Evolutionary conservation across 1,284 basidiomycete genomes (phyloP).

Genomic region (Sparassis latifolia): DNA sequence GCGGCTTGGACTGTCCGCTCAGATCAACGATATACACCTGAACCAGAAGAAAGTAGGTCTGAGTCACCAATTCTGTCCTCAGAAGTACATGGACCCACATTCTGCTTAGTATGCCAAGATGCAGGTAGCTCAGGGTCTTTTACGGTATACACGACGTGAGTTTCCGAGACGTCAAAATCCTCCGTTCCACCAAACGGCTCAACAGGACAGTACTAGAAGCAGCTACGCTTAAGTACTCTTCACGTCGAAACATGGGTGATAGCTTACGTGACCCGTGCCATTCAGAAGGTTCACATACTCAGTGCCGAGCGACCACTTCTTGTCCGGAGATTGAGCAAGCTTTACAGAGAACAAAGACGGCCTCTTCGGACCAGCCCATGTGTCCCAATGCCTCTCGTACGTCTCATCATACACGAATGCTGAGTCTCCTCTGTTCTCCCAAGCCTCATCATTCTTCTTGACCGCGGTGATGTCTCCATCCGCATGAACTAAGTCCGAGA

Average conservation of each 20-base stretch:
- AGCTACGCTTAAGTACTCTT: slow-evolving; percentile 6
- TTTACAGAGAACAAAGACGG: slow-evolving; percentile 62
- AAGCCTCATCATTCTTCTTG: slow-evolving; percentile 61
- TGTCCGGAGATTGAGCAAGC: slow-evolving; percentile 40
- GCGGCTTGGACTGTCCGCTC: slow-evolving; percentile 39
- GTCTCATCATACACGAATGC: slow-evolving; percentile 76
- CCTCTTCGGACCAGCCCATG: slow-evolving; percentile 72
- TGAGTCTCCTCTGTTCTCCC: slow-evolving; percentile 64
- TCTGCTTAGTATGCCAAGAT: slow-evolving; percentile 77
- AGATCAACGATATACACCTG: slow-evolving; percentile 65
- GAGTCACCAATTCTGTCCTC: too few relatives aligned
- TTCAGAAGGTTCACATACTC: slow-evolving; percentile 56
- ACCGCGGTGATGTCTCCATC: slow-evolving; percentile 68
- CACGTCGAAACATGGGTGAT: background rate
- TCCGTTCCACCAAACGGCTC: slow-evolving; percentile 77
- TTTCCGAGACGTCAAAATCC: slow-evolving; percentile 69
- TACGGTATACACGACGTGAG: slow-evolving; percentile 74
- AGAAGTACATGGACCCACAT: slow-evolving; percentile 35
- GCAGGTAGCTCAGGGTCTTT: slow-evolving; percentile 72
- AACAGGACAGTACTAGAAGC: slow-evolving; percentile 58
- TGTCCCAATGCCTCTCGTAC: slow-evolving; percentile 86
- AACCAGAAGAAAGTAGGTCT: background rate
- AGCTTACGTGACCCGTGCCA: slow-evolving; percentile 58
- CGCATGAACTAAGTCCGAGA: slow-evolving; percentile 72
- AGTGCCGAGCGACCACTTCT: slow-evolving; percentile 46